phyloP scores from a whole-genome alignment of 148 eudicot species.

The Fagopyrum esculentum region DNA sequence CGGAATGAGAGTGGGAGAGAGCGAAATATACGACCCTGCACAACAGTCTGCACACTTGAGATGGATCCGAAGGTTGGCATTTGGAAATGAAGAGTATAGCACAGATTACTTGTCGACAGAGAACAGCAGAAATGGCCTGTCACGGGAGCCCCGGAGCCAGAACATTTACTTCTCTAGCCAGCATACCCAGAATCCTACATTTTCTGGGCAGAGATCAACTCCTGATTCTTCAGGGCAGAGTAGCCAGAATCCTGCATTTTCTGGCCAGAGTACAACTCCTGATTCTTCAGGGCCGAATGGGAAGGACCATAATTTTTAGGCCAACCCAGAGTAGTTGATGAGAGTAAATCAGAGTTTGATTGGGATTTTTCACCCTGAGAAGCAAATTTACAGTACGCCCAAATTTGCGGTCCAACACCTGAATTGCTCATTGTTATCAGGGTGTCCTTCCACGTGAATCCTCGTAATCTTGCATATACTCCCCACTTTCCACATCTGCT shows the following conservation, averaged over 20 bases:
- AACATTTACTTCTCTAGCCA: slow-evolving; percentile 14
- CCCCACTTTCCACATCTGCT: neutral
- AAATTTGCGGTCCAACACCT: too few relatives aligned
- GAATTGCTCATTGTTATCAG: neutral
- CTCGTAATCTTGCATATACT: slow-evolving; percentile 2
- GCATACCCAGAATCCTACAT: slow-evolving; percentile 15
- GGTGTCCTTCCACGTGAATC: neutral
- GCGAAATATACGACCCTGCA: slow-evolving; percentile 47
- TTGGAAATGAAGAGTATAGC: slow-evolving; percentile 53
- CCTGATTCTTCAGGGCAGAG: slow-evolving; percentile 9
- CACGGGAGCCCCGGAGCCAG: slow-evolving; percentile 9
- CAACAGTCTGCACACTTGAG: slow-evolving; percentile 68
- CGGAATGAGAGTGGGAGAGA: slow-evolving; percentile 83
- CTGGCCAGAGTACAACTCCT: neutral
- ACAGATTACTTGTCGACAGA: slow-evolving; percentile 43
- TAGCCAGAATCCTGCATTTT: neutral
- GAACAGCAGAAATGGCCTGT: slow-evolving; percentile 20
- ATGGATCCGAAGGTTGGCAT: slow-evolving; percentile 66
- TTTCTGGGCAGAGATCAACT: slow-evolving; percentile 16
- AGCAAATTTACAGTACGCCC: neutral
- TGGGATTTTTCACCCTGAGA: neutral
- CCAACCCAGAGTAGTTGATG: neutral
- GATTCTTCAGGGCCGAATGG: slow-evolving; percentile 9
- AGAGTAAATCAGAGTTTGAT: neutral
- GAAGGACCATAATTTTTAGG: neutral